These are phyloP conservation scores for Candida freyschussii DNA, from an alignment of 1,139 yeast genomes.

Conservation along the genomic window DNA sequence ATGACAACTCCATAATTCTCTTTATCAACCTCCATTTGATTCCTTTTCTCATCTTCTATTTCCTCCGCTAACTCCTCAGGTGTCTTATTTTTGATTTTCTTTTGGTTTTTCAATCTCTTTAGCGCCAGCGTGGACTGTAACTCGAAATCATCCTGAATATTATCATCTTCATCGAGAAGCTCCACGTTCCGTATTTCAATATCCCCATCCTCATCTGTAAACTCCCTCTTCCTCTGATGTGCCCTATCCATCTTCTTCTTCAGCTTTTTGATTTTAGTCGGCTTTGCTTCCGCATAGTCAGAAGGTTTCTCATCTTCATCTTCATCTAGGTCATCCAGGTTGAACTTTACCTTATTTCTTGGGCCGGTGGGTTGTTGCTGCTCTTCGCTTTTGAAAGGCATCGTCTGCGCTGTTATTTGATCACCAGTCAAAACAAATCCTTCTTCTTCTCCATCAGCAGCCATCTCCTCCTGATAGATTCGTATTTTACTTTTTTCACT, in stretches of 20 bases:
- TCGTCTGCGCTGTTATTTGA: conserved; percentile 18
- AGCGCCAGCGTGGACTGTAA: conserved; percentile 38
- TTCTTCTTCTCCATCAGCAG: conserved; percentile 22
- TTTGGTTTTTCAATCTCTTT: conserved; percentile 39
- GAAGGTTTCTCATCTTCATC: conserved; percentile 18
- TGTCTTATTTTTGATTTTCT: conserved; percentile 22
- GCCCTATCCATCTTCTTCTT: conserved; percentile 26
- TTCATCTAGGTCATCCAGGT: conserved; percentile 15
- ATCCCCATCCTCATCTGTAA: conserved; percentile 21
- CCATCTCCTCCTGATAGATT: conserved; percentile 20
- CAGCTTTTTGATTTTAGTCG: conserved; percentile 46
- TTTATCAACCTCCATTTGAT: conserved; percentile 20
- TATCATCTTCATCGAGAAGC: conserved; percentile 34
- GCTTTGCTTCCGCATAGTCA: conserved; percentile 28
- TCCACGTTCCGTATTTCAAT: conserved; percentile 28
- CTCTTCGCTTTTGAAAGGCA: conserved; percentile 5
- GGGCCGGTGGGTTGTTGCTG: conserved; percentile 15
- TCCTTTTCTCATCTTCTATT: conserved; percentile 33
- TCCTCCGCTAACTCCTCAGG: conserved; percentile 48
- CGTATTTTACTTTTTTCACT: conserved; percentile 15
- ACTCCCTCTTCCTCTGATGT: conserved; percentile 11
- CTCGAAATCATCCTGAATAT: conserved; percentile 42
- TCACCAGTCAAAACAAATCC: conserved; percentile 18
- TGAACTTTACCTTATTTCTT: conserved; percentile 10
- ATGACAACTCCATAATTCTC: conserved; percentile 37